Percentiles rank a stretch among this genome's conserved stretches.
Evolutionary conservation across 2,329 filamentous ascomycete genomes (phyloP).

Genomic region (Aspergillus floridensis): DNA sequence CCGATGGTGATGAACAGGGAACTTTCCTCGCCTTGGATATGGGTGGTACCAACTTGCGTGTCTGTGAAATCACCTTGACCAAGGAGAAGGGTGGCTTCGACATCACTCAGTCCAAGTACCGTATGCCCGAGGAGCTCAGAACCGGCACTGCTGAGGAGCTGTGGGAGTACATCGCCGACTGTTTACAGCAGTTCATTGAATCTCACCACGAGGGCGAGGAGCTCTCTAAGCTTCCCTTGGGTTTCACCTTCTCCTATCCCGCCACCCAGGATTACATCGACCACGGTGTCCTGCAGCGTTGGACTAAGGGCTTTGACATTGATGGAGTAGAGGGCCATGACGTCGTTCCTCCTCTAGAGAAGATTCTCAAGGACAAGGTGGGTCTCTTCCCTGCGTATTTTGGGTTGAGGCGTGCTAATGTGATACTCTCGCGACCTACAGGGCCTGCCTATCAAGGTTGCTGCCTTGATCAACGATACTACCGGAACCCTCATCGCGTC

Average conservation of each 20-base stretch:
- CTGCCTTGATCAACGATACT: slow-evolving; percentile 94
- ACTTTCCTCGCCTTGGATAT: slow-evolving; percentile 90
- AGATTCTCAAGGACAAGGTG: slow-evolving; percentile 68
- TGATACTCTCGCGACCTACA: slow-evolving; percentile 33
- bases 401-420: neutral
- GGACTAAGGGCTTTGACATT: slow-evolving; percentile 98
- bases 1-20: slow-evolving; percentile 81
- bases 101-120: slow-evolving; percentile 94
- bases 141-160: slow-evolving; percentile 79
- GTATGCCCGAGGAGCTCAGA: slow-evolving; percentile 90
- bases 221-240: slow-evolving; percentile 65
- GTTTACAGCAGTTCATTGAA: slow-evolving; percentile 84
- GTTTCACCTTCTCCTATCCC: slow-evolving; percentile 96
- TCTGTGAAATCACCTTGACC: slow-evolving; percentile 87
- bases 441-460: slow-evolving; percentile 88
- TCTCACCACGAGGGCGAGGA: slow-evolving; percentile 71
- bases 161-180: slow-evolving; percentile 94
- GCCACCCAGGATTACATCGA: slow-evolving; percentile 92
- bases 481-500: slow-evolving; percentile 96
- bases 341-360: slow-evolving; percentile 83
- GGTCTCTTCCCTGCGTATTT: slow-evolving; percentile 14
- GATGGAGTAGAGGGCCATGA: slow-evolving; percentile 86
- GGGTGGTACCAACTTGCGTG: slow-evolving; percentile 92
- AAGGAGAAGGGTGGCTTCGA: slow-evolving; percentile 87
- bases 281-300: slow-evolving; percentile 85